A percentile compares a stretch with the other conserved stretches of the same genome.
Conservation (phyloP, 257 asterid species). For the Avicennia marina region DNA sequence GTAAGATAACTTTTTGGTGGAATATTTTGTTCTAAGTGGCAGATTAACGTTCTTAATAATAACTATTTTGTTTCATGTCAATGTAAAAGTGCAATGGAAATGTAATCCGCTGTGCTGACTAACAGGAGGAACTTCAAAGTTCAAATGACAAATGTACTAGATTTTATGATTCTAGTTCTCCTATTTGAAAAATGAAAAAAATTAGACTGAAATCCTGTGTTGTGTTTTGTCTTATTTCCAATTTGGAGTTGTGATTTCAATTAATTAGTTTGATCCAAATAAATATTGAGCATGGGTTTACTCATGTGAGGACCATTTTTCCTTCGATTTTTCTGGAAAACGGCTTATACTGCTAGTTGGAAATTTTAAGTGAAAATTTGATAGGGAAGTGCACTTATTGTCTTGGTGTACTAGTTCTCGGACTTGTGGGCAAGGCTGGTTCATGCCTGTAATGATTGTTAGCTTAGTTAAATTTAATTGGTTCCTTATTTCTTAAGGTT, state of each 20-base stretch:
- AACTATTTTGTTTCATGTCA: not conserved
- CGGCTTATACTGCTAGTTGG: not conserved
- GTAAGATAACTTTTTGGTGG: not conserved
- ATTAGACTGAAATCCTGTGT: too few relatives aligned
- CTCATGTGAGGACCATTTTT: not conserved
- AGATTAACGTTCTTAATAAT: not conserved
- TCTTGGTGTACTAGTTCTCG: not conserved
- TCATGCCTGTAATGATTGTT: not conserved
- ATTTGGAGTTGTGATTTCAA: not conserved
- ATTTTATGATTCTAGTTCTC: not conserved
- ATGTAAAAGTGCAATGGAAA: not conserved
- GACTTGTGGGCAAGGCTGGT: not conserved
- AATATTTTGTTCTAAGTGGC: not conserved
- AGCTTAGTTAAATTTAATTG: not conserved
- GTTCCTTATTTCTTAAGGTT: not conserved
- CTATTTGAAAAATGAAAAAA: conserved; percentile 7
- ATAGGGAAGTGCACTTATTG: not conserved
- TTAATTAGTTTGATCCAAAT: not conserved
- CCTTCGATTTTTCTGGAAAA: not conserved
- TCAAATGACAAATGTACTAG: not conserved
- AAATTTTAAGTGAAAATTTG: not conserved
- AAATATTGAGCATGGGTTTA: not conserved
- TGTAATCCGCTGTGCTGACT: not conserved
- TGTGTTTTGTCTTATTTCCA: not conserved
- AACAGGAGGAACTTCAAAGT: not conserved